Conservation (phyloP, 345 rosid genomes). For the Ceriops zippeliana region DNA sequence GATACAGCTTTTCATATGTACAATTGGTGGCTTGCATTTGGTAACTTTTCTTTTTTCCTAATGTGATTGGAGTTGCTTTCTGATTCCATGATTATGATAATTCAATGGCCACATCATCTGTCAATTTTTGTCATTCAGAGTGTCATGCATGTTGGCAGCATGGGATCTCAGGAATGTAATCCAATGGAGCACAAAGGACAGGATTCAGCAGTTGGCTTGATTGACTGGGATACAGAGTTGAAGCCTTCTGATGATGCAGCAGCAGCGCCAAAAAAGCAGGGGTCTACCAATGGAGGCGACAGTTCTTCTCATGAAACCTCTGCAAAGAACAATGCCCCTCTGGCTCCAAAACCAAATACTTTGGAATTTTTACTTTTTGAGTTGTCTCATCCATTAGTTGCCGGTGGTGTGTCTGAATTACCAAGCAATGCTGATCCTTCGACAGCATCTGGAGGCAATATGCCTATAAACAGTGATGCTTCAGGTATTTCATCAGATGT, state of each 20-base stretch:
- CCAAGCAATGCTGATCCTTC: conserved; percentile 17
- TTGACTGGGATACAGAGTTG: conserved; percentile 26
- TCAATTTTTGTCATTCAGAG: conserved; percentile 32
- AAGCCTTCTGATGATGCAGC: conserved; percentile 23
- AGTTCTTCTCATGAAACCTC: conserved; percentile 28
- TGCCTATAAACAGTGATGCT: neutral
- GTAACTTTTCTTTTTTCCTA: conserved; percentile 1
- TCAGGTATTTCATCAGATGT: conserved; percentile 15
- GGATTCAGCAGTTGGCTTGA: conserved; percentile 32
- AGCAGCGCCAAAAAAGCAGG: conserved; percentile 17
- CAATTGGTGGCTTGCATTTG: neutral
- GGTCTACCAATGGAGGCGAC: conserved; percentile 23
- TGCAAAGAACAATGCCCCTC: conserved; percentile 24
- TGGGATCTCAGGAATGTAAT: conserved; percentile 13
- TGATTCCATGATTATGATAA: neutral
- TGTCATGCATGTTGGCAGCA: conserved; percentile 22
- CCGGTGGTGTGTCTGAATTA: conserved; percentile 11
- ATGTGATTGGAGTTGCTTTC: neutral
- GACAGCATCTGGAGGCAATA: conserved; percentile 19
- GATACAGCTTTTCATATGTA: too few species aligned
- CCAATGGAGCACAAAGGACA: conserved; percentile 20
- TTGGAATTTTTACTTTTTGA: conserved; percentile 61
- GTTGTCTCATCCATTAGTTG: conserved; percentile 35
- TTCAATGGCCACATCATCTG: neutral
- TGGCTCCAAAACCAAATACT: conserved; percentile 40